These are phyloP conservation scores for Auricularia sp. DNA, from an alignment of 768 basidiomycete species.

Conservation along the genomic window DNA sequence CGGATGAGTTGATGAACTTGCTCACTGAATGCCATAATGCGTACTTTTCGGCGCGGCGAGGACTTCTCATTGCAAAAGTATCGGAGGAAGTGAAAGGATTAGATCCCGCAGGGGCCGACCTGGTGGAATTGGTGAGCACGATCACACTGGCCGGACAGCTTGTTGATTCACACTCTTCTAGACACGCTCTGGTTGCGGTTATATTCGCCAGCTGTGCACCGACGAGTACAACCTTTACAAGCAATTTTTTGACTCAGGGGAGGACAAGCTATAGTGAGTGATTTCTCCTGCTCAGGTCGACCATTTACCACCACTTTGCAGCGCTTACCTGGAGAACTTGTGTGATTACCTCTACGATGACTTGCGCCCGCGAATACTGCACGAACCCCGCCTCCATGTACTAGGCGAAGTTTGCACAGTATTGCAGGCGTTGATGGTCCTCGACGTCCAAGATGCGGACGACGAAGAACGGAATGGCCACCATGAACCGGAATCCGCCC, in stretches of 20 bases:
- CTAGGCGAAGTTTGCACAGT: slow-evolving; percentile 96
- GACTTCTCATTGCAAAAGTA: slow-evolving; percentile 62
- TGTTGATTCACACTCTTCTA: slow-evolving; percentile 20
- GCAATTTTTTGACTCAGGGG: slow-evolving; percentile 80
- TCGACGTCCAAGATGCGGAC: slow-evolving; percentile 48
- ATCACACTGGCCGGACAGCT: background rate
- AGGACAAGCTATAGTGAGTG: slow-evolving; percentile 59
- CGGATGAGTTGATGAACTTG: slow-evolving; percentile 74
- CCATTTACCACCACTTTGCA: slow-evolving; percentile 28
- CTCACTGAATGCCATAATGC: slow-evolving; percentile 80
- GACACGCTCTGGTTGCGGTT: slow-evolving; percentile 88
- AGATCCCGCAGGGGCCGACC: slow-evolving; percentile 67
- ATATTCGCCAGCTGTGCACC: slow-evolving; percentile 82
- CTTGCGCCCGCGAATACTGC: slow-evolving; percentile 87
- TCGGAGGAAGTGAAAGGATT: slow-evolving; percentile 74
- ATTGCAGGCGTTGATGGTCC: slow-evolving; percentile 90
- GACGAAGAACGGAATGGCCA: slow-evolving; percentile 23
- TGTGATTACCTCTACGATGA: slow-evolving; percentile 95
- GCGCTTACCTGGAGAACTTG: slow-evolving; percentile 80
- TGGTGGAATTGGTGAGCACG: slow-evolving; percentile 73
- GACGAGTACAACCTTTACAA: slow-evolving; percentile 84
- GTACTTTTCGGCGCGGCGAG: slow-evolving; percentile 67
- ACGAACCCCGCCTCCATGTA: slow-evolving; percentile 77
- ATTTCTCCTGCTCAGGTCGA: too few relatives aligned
- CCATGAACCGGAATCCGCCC: slow-evolving; percentile 9